Conservation (phyloP, 108 stramenopile genomes). For the Aurantiochytrium sp. region DNA sequence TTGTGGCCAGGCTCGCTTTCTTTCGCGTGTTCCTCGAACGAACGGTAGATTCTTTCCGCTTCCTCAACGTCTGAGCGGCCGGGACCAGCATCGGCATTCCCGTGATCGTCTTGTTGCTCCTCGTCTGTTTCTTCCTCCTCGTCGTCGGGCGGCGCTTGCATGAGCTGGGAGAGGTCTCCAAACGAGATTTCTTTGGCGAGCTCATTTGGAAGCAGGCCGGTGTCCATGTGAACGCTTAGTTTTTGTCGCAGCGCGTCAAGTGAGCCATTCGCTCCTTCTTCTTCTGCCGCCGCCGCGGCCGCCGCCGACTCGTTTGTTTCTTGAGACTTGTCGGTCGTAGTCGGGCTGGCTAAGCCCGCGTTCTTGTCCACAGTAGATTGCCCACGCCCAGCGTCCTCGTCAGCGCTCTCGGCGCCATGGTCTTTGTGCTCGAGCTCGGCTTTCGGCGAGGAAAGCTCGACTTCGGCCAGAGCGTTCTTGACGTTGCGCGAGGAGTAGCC, state of each 20-base stretch:
- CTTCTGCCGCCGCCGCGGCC: not conserved
- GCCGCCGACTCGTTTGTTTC: not conserved
- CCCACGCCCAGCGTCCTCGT: not conserved
- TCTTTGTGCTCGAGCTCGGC: not conserved
- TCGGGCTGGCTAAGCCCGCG: too few relatives aligned
- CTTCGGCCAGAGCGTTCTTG: too few relatives aligned
- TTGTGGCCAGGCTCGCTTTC: too few relatives aligned
- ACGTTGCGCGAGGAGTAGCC: not conserved
- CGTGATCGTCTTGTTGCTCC: too few relatives aligned
- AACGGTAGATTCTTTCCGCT: not conserved
- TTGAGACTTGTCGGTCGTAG: too few relatives aligned
- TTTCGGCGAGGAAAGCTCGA: not conserved
- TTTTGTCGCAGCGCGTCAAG: not conserved
- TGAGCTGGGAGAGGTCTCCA: conserved; percentile 9
- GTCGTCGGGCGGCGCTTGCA: not conserved
- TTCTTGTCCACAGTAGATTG: too few relatives aligned
- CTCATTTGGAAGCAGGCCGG: not conserved
- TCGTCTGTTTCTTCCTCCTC: not conserved
- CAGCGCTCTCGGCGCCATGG: not conserved
- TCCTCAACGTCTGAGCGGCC: not conserved
- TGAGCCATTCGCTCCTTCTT: not conserved
- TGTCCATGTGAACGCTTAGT: not conserved
- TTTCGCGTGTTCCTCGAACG: not conserved
- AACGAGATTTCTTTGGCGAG: not conserved
- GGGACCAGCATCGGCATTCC: too few relatives aligned